Evolutionary conservation across 2,329 filamentous ascomycete species (phyloP), one percentile per base, ranked within the genome.

Genomic region (Leptodontidium sp.): DNA sequence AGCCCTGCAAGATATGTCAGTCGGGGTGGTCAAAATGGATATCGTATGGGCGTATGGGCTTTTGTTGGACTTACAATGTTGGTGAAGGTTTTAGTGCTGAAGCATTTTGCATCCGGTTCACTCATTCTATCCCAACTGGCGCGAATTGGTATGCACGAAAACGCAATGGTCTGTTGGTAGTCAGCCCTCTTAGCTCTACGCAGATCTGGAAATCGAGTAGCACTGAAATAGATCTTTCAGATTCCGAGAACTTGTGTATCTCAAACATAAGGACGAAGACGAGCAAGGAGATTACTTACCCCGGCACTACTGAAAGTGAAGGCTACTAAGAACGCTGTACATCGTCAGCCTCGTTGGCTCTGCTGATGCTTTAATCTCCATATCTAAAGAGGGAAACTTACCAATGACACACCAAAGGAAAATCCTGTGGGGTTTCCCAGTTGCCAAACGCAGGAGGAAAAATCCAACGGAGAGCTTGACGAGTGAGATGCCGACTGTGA

Each of bases 391-490:
- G 26, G 1, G 9, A 21, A 7, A 69, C 81, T 65, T 74, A 83
- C 83, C 78, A 62, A 86, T 81, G 8, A 81, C 74, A 2, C 75
- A 78, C 71, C 80, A 81, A 1, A 86, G 74, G 62, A 83, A 81
- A 2, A 75, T 74, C n/a, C 80, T 79, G 74, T 82, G 82, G 9
- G 68, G 75, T 49, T 76, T 82, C 21, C 77, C 75, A 15, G 78
- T 75, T n/a, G 81, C 80, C 7, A 85, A 75, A 47, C 83, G 77
- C 63, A 85, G 74, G 5, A 86, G 76, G 69, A 84, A 83, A 38
- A 83, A 78, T 1, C 79, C 81, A 35, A 85, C 80, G 0, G 84
- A 85, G 11, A 86, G 78, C 72, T 86, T 86, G 68, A 85, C 81
- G 0, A 80, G 72, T 12, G 80, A 79, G 4, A 83, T 79, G 0